Base-by-base conservation (phyloP, 2,329 filamentous ascomycete genomes). In the Escovopsis sp. region DNA sequence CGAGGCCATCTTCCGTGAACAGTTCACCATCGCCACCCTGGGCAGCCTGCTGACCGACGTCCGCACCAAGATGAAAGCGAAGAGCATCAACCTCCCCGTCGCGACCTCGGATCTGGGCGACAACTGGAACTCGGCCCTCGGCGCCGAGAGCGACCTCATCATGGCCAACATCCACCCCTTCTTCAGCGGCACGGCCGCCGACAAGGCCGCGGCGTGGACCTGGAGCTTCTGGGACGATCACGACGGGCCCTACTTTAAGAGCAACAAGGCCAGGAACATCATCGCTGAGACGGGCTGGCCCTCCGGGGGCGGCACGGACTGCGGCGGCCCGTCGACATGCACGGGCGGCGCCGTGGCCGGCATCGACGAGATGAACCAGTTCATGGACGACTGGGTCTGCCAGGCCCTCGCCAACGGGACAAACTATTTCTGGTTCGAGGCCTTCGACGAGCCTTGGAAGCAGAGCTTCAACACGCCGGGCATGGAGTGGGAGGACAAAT, bases 91-190 rank as follows among this genome's bases (percentile, higher is more conserved):
- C 39, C 67, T 96, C 9, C 84, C 84, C 0, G 76, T 96, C 11
- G 85, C 87, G 1, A 94, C 86, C 0, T 87, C 84, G 0, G 89
- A 96, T 58, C 70, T 96, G 0, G 89, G 89, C 26, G 81, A 91
- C 54, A 82, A 89, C 54, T 96, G 89, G 89, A 81, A 77, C 3
- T 55, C 70, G 0, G 67, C 70, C 2, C 73, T 96, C 15, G 83
- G 82, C 0, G 52, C 64, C 4, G 70, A 77, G 41, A 83, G 85
- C 36, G 88, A 96, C 60, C 80, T 85, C 54, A 79, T 96, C 61
- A 95, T 96, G 88, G 82, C 85, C 51, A 96, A 96, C 57, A 85
- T 96, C 43, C 91, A 96, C 58, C 89, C 91, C 0, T 95, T 96
- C 70, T 96, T 96, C 57, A 83, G 80, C 0, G 89, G 89, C 38